A percentile compares a stretch with the other conserved stretches of the same genome.
These are phyloP conservation scores for Apiospora aurea DNA, from an alignment of 2,329 filamentous ascomycete species.

Conservation along the genomic window DNA sequence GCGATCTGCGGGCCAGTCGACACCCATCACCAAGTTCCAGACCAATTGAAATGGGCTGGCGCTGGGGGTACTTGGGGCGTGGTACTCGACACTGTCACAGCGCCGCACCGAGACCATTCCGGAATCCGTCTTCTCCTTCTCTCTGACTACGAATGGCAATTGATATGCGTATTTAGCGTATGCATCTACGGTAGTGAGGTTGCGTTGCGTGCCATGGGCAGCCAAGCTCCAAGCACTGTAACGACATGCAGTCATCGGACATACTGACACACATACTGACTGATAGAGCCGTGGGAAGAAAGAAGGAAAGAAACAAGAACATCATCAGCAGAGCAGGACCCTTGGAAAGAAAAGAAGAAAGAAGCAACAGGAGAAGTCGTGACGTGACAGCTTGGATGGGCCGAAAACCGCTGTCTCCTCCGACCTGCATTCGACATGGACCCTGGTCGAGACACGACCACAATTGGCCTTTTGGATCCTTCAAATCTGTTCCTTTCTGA, in stretches of 20 bases:
- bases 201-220: constrained; percentile 7
- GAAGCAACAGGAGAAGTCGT: not conserved
- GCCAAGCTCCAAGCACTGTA: not conserved
- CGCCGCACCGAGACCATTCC: not conserved
- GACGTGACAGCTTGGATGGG: not conserved
- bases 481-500: constrained; percentile 16
- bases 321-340: not conserved
- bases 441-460: not conserved
- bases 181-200: constrained; percentile 17
- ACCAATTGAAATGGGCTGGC: not conserved
- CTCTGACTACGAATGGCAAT: too few species aligned
- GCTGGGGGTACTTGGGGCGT: not conserved
- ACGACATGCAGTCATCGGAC: constrained; percentile 12
- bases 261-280: not conserved
- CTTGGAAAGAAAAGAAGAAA: not conserved
- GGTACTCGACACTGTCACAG: not conserved
- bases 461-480: constrained; percentile 4
- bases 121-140: not conserved
- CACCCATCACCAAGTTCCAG: not conserved
- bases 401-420: not conserved
- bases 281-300: not conserved
- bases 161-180: not conserved
- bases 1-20: constrained; percentile 12
- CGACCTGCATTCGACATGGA: not conserved
- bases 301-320: not conserved